phyloP scores from a whole-genome alignment of 2,329 filamentous ascomycete species.

The Hansfordia pulvinata region DNA sequence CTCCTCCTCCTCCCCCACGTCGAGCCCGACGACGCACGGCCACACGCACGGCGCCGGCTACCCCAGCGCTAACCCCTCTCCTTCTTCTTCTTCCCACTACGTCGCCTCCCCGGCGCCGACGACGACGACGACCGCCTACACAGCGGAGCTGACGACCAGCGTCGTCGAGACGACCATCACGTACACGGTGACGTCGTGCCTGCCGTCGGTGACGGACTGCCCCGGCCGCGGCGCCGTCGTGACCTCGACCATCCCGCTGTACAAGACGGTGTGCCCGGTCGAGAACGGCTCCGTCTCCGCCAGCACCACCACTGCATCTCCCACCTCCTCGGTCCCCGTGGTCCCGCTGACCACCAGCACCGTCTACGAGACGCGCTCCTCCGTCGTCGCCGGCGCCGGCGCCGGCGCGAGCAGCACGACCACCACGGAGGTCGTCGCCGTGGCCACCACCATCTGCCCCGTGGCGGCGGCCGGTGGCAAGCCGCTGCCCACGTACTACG shows the following conservation, averaged over 20 bases:
- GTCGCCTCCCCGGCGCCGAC: too few relatives aligned
- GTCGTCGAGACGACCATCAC: conserved; percentile 14
- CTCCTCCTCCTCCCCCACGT: too few relatives aligned
- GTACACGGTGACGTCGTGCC: conserved; percentile 15
- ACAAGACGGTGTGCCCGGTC: conserved; percentile 32
- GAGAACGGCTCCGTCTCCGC: conserved; percentile 14
- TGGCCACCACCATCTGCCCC: conserved; percentile 21
- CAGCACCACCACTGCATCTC: conserved; percentile 7
- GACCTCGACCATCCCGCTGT: conserved; percentile 25
- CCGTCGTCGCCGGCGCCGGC: conserved; percentile 39
- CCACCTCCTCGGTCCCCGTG: conserved; percentile 2
- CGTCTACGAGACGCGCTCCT: conserved; percentile 31
- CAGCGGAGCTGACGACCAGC: conserved; percentile 10
- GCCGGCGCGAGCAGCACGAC: conserved; percentile 28
- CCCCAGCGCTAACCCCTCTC: too few relatives aligned
- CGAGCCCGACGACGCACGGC: too few relatives aligned
- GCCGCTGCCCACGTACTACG: too few relatives aligned
- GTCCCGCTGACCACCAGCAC: conserved; percentile 10
- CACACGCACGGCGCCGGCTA: too few relatives aligned
- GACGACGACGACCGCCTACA: conserved; percentile 5
- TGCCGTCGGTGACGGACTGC: conserved; percentile 20
- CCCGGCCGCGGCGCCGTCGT: conserved; percentile 20
- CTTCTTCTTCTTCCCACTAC: too few relatives aligned
- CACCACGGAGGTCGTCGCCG: conserved; percentile 13
- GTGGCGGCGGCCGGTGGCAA: conserved; percentile 3